Evolutionary conservation across 1,284 basidiomycete genomes (phyloP).

Genomic region (Amylostereum chailletii): DNA sequence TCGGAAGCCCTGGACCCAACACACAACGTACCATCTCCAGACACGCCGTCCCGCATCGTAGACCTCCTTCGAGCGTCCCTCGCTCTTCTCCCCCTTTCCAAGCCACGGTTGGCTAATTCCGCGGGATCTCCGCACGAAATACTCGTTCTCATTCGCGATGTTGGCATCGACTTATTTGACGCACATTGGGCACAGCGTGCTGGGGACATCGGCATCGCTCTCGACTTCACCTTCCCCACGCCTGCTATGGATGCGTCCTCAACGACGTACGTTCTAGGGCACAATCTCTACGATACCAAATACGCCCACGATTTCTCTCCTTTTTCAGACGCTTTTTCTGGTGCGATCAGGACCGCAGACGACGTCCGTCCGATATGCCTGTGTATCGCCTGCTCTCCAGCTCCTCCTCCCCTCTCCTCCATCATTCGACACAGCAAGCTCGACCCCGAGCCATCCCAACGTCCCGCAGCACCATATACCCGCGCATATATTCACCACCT

Average conservation of each 20-base stretch:
- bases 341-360: conserved; percentile 3
- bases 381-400: conserved; percentile 59
- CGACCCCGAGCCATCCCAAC: conserved; percentile 24
- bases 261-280: conserved; percentile 38
- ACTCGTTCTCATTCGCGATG: conserved; percentile 48
- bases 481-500: conserved; percentile 79
- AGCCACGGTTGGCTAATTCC: conserved; percentile 55
- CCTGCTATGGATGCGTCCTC: conserved; percentile 10
- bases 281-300: conserved; percentile 54
- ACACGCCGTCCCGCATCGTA: conserved; percentile 15
- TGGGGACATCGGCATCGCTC: conserved; percentile 58
- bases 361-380: conserved; percentile 29
- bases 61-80: conserved; percentile 54
- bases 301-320: conserved; percentile 55
- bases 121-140: conserved; percentile 64
- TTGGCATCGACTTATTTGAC: conserved; percentile 72
- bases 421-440: conserved; percentile 39
- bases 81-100: conserved; percentile 35
- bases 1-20: conserved; percentile 3
- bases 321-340: conserved; percentile 31
- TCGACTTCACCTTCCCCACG: conserved; percentile 70
- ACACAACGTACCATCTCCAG: conserved; percentile 6
- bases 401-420: conserved; percentile 18
- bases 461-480: conserved; percentile 33
- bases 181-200: conserved; percentile 58